Percentiles rank a stretch among this genome's conserved stretches.
Evolutionary conservation across 768 basidiomycete species (phyloP).

Genomic region (Suillus ampliporus): DNA sequence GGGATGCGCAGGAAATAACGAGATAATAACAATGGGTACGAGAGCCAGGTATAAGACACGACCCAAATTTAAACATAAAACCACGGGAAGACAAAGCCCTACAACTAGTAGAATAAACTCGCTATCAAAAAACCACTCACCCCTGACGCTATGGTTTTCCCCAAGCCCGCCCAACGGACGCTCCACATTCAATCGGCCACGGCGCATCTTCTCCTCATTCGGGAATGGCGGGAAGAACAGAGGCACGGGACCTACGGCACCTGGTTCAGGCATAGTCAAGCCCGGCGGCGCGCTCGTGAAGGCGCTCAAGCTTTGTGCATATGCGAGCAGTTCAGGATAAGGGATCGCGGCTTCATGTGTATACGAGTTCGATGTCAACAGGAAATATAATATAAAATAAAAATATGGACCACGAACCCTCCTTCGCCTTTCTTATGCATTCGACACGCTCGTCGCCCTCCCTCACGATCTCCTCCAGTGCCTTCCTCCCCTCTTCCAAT

Average conservation of each 20-base stretch:
- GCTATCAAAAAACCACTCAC: conserved; percentile 47
- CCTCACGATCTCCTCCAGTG: conserved; percentile 70
- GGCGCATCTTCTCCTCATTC: conserved; percentile 90
- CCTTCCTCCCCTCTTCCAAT: conserved; percentile 68
- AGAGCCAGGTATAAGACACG: neutral
- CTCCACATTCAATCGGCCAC: conserved; percentile 79
- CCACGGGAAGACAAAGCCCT: neutral
- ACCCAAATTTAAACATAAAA: neutral
- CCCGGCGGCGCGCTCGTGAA: conserved; percentile 86
- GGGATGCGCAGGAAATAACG: neutral
- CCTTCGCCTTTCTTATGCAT: conserved; percentile 72
- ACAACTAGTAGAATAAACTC: neutral
- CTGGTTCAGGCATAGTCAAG: conserved; percentile 77
- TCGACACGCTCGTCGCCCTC: conserved; percentile 78
- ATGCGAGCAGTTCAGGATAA: conserved; percentile 81
- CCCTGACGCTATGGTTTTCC: conserved; percentile 82
- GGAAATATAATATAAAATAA: conserved; percentile 8
- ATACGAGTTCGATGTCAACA: conserved; percentile 3
- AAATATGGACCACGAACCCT: conserved; percentile 50
- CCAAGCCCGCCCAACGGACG: conserved; percentile 79
- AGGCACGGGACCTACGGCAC: conserved; percentile 70
- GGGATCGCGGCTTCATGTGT: conserved; percentile 67
- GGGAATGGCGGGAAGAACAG: conserved; percentile 91
- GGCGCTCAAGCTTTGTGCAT: conserved; percentile 83
- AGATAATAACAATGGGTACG: neutral